These are phyloP conservation scores for Epichloe festucae DNA, from an alignment of 2,329 filamentous ascomycete genomes.

Conservation along the genomic window DNA sequence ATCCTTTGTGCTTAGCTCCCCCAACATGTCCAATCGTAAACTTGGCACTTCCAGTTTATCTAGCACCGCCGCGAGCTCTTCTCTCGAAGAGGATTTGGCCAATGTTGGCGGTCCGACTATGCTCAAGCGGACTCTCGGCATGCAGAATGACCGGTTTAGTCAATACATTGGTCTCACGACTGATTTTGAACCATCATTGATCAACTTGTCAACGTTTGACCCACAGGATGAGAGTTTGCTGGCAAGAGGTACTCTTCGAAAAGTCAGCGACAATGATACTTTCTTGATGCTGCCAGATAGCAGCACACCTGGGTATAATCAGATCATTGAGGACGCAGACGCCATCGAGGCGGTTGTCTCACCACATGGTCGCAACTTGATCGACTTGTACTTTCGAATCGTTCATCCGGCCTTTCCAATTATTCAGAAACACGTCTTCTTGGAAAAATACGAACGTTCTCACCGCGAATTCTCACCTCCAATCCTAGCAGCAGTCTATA, in stretches of 20 bases:
- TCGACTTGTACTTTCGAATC: conserved; percentile 70
- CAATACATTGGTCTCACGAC: conserved; percentile 76
- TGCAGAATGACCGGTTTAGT: conserved; percentile 67
- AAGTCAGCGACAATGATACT: conserved; percentile 64
- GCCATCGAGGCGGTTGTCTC: conserved; percentile 65
- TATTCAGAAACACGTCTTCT: conserved; percentile 66
- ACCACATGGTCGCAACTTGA: conserved; percentile 61
- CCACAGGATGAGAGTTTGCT: conserved; percentile 69
- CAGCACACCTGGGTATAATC: conserved; percentile 58
- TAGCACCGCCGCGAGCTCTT: conserved; percentile 47
- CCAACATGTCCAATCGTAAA: conserved; percentile 36
- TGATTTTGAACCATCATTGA: conserved; percentile 71
- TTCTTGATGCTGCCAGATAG: conserved; percentile 70
- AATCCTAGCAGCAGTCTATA: conserved; percentile 67
- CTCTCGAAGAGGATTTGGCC: conserved; percentile 59
- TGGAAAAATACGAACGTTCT: conserved; percentile 63
- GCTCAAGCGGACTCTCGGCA: conserved; percentile 57
- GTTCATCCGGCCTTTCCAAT: conserved; percentile 76
- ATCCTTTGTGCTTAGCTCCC: conserved; percentile 32
- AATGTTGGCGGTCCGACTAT: conserved; percentile 54
- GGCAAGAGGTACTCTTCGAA: conserved; percentile 54
- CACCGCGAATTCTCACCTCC: conserved; percentile 64
- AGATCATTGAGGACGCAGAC: conserved; percentile 53
- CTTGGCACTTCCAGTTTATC: conserved; percentile 46
- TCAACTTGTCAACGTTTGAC: conserved; percentile 69